A percentile compares a stretch with the other conserved stretches of the same genome.
phyloP scores from a whole-genome alignment of 2,329 filamentous ascomycete genomes.

The Trichoderma sp. region DNA sequence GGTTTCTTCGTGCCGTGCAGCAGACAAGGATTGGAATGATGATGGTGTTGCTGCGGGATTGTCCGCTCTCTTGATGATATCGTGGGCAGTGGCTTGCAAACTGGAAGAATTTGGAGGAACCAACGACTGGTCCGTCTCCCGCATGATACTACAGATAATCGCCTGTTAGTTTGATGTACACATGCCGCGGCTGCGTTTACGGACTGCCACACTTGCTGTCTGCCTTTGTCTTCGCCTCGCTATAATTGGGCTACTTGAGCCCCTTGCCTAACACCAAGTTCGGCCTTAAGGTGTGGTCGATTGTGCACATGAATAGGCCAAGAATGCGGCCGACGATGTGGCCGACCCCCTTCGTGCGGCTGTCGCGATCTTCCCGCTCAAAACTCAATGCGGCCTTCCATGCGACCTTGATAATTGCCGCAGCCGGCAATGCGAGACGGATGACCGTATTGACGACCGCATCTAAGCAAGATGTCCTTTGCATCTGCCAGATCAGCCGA shows the following conservation, averaged over 20 bases:
- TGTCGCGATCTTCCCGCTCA: slow-evolving; percentile 19
- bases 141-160: not conserved
- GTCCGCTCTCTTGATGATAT: not conserved
- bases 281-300: not conserved
- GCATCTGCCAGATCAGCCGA: slow-evolving; percentile 2
- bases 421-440: slow-evolving; percentile 8
- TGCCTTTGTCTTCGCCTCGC: not conserved
- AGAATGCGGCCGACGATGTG: slow-evolving; percentile 1
- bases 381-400: slow-evolving; percentile 20
- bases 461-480: not conserved
- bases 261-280: not conserved
- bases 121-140: not conserved
- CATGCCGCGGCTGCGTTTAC: slow-evolving; percentile 10
- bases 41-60: not conserved
- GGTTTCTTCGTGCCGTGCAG: not conserved
- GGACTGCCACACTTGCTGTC: not conserved
- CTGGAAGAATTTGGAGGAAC: slow-evolving; percentile 7
- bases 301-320: not conserved
- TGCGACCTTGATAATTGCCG: slow-evolving; percentile 20
- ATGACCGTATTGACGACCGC: not conserved
- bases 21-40: not conserved
- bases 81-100: not conserved
- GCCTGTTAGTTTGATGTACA: not conserved
- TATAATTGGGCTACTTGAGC: not conserved
- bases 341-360: not conserved